Conservation (phyloP, 106 monocot species). For the Alisma plantagoaquatica region DNA sequence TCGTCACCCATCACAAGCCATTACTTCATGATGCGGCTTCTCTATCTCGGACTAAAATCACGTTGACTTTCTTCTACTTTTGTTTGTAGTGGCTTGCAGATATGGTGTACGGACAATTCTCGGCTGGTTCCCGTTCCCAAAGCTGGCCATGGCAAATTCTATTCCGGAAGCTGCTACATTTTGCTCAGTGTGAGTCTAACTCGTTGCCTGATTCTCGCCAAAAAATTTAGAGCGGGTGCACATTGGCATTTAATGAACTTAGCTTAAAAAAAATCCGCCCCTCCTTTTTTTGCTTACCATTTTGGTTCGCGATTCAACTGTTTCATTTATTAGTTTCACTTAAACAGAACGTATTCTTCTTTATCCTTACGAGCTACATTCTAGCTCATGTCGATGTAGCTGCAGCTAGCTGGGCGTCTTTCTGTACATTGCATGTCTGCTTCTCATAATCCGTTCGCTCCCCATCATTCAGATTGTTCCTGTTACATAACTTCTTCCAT, state of each 20-base stretch:
- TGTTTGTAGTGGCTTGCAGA: slow-evolving; percentile 5
- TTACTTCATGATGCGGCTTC: too few relatives aligned
- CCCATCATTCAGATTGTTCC: not conserved
- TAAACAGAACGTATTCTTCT: not conserved
- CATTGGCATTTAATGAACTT: not conserved
- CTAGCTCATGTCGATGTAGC: not conserved
- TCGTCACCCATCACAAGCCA: too few relatives aligned
- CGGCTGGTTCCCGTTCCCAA: slow-evolving; percentile 6
- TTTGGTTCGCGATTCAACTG: too few relatives aligned
- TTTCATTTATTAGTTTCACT: not conserved
- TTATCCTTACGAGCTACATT: not conserved
- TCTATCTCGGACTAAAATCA: too few relatives aligned
- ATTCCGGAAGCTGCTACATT: slow-evolving; percentile 12
- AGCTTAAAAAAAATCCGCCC: too few relatives aligned
- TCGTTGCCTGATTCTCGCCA: too few relatives aligned
- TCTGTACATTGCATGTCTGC: not conserved
- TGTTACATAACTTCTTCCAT: not conserved
- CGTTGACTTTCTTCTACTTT: not conserved
- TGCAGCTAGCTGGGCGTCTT: too few relatives aligned
- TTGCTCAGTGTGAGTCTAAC: slow-evolving; percentile 16
- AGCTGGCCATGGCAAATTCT: slow-evolving; percentile 16
- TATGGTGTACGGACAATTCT: slow-evolving; percentile 10
- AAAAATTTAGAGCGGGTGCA: too few relatives aligned
- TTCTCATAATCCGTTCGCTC: not conserved
- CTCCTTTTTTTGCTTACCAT: not conserved